Evolutionary conservation across 768 basidiomycete genomes (phyloP), one percentile per base, ranked within the genome.

Genomic region (Psilocybe cubensis): DNA sequence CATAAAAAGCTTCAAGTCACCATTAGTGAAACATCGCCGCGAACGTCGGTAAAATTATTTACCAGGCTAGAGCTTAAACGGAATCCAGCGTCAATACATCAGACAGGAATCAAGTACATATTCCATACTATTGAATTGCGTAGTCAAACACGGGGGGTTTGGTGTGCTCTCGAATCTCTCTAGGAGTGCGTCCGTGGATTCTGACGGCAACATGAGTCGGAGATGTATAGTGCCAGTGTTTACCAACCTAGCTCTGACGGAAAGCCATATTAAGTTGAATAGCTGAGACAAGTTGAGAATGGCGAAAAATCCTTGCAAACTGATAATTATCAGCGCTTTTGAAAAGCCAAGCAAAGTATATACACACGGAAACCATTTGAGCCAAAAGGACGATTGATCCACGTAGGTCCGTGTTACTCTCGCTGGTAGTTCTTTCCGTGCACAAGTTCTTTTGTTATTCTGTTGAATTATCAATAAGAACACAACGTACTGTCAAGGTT

Each of bases 201-300:
- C 87, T 89, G 23, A 45, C 21, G 11, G 25, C 23, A 27, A 27
- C 33, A 28, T 47, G 51, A 27, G 24, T 51, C 11, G 3, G 12
- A 17, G 31, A 11, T 52, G 42, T 38, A 53, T 46, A 41, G 52
- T 7, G 29, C 5, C 51, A 28, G 12, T 44, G 20, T 2, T 31
- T 35, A 75, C 86, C 35, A 67, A 92, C 90, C 77, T 84, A 18
- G 91, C 94, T 76, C 88, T 89, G 79, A 96, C 79, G n/a, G 85
- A 89, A 40, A 91, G 79, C 84, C 87, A 91, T 31, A 95, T 64
- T 23, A 99, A 80, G 68, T 97, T 97, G 74, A 98, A 72, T 49
- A 98, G 85, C 73, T 99, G 97, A 5, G 97, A 96, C 29, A 99
- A 78, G 70, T 99, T 97, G 68, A 98, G 98, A 54, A 98, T 79